Evolutionary conservation across 371 early-diverging fungal species (phyloP).

Genomic region (Smittium culicis): DNA sequence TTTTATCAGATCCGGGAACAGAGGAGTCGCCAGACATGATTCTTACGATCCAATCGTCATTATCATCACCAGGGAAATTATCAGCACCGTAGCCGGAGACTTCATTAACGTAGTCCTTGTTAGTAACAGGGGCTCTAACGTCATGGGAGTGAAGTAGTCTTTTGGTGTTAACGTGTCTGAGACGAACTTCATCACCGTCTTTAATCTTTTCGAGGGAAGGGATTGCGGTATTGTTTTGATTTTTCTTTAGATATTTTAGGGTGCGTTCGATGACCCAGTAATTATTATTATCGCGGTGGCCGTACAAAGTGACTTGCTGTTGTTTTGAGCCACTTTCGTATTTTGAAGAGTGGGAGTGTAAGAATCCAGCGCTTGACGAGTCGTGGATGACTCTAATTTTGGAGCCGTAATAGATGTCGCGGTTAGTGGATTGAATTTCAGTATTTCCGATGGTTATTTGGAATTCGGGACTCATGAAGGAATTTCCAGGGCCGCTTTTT

Average conservation of each 20-base stretch:
- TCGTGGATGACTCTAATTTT: constrained; percentile 53
- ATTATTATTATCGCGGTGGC: constrained; percentile 70
- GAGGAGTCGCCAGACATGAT: constrained; percentile 45
- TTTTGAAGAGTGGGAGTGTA: constrained; percentile 67
- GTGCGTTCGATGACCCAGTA: constrained; percentile 47
- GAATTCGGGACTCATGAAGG: constrained; percentile 59
- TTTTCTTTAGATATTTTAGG: constrained; percentile 29
- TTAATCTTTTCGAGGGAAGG: constrained; percentile 33
- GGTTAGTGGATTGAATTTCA: constrained; percentile 20
- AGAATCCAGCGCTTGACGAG: constrained; percentile 51
- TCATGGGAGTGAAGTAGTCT: constrained; percentile 77
- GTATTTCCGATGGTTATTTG: constrained; percentile 37
- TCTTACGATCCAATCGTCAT: constrained; percentile 65
- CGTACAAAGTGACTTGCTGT: constrained; percentile 82
- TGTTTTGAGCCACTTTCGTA: constrained; percentile 67
- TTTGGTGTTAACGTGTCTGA: constrained; percentile 54
- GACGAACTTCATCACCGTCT: constrained; percentile 53
- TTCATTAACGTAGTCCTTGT: constrained; percentile 77
- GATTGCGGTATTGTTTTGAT: constrained; percentile 26
- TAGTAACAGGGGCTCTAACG: constrained; percentile 68
- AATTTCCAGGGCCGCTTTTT: constrained; percentile 62
- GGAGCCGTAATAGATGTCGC: constrained; percentile 59
- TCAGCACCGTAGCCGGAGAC: constrained; percentile 53
- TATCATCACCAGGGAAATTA: constrained; percentile 37
- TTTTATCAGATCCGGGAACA: constrained; percentile 34